These are phyloP conservation scores for Oxalis stricta DNA, from an alignment of 441 rosid species.

Conservation along the genomic window DNA sequence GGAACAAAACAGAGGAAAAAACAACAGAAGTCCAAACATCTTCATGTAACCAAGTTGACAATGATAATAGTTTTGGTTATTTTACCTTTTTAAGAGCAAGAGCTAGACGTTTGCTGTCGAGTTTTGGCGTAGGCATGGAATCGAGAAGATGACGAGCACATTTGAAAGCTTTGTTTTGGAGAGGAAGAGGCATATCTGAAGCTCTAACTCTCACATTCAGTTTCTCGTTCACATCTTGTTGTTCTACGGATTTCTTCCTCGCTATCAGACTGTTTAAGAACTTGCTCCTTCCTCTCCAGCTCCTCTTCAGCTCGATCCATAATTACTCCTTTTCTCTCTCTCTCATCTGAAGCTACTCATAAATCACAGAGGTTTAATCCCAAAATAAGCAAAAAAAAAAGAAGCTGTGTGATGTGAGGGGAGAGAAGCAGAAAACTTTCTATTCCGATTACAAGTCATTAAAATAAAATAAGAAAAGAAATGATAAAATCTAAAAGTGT, in stretches of 20 bases:
- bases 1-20: slow-evolving; percentile 1
- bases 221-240: slow-evolving; percentile 37
- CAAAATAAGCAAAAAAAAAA: not conserved
- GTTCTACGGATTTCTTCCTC: slow-evolving; percentile 71
- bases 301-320: slow-evolving; percentile 85
- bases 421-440: too few relatives aligned
- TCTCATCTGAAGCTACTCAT: slow-evolving; percentile 23
- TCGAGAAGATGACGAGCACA: slow-evolving; percentile 72
- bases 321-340: slow-evolving; percentile 5
- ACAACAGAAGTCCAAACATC: not conserved
- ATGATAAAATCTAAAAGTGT: too few relatives aligned
- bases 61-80: not conserved
- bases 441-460: too few relatives aligned
- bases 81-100: slow-evolving; percentile 83
- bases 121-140: slow-evolving; percentile 56
- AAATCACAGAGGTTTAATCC: slow-evolving; percentile 1
- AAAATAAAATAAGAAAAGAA: too few relatives aligned
- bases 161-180: slow-evolving; percentile 61
- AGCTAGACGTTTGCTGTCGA: slow-evolving; percentile 80
- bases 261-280: slow-evolving; percentile 73
- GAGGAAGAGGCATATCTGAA: slow-evolving; percentile 66
- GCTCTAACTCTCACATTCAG: slow-evolving; percentile 70
- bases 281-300: slow-evolving; percentile 81
- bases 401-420: not conserved
- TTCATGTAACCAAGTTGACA: too few relatives aligned